Base-by-base conservation (phyloP, 1,284 basidiomycete genomes). In the Volvariella volvacea region DNA sequence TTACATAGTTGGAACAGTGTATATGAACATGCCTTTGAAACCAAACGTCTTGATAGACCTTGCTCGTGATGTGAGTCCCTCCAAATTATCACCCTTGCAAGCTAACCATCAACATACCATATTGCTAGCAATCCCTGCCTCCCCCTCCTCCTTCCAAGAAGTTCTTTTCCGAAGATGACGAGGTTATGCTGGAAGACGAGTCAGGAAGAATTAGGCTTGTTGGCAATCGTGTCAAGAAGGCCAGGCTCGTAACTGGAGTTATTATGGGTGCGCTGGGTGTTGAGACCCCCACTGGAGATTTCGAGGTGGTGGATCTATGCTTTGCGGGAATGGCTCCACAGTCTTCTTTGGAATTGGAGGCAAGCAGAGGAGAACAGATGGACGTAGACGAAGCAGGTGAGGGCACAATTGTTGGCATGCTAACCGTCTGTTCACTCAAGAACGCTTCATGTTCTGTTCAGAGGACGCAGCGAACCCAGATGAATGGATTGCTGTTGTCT, bases 11-110 rank as follows among this genome's bases (percentile, higher is more conserved):
- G 95, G 95, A 2, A 99, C 95, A 0, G 81, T 98, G 1, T 99
- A 98, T 64, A 86, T 96, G 78, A 89, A 96, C 50, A 98, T 99
- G 96, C 90, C 90, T 3, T 74, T 97, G 46, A 99, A 99, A 61
- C 95, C 95, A 0, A 97, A 98, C 55, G 90, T 99, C 10, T 75
- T 99, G 45, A 88, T 94, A 56, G 96, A 99, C 53, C 78, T 99
- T 52, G 92, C 86, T 10, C 76, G 90, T 58, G 92, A 99, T 57
- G 95, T 96, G 57, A 55, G 87, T 70, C 34, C 39, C 39, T 40
- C 33, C 39, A 19, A 43, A 22, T 33, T 44, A 17, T 32, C 25
- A 19, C 28, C 4, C 19, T 7, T 36, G 36, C 28, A 41, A 38
- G 34, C 46, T 41, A 17, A 42, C 16, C 37, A 19, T 41, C 39